phyloP scores from a whole-genome alignment of 1,284 basidiomycete species.

The Fomitiporia mediterranea region DNA sequence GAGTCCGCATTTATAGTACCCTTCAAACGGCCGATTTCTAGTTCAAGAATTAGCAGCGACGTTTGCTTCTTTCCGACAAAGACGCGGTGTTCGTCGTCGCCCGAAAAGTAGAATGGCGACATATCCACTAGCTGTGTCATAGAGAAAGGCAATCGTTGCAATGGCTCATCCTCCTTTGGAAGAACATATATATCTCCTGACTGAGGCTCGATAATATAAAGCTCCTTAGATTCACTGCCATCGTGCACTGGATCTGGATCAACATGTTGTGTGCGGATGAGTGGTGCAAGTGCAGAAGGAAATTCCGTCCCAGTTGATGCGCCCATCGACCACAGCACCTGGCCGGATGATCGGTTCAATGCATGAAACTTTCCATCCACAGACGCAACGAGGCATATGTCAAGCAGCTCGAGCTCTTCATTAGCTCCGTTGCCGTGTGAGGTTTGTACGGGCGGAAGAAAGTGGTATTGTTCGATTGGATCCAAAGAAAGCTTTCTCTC shows the following conservation, averaged over 20 bases:
- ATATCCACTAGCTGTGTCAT: constrained; percentile 85
- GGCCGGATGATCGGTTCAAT: constrained; percentile 75
- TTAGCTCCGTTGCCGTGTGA: constrained; percentile 20
- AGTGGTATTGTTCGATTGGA: constrained; percentile 16
- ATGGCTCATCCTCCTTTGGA: constrained; percentile 54
- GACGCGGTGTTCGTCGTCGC: constrained; percentile 59
- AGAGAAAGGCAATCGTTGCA: constrained; percentile 80
- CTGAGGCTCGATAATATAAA: constrained; percentile 89
- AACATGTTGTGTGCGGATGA: constrained; percentile 64
- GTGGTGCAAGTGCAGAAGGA: constrained; percentile 57
- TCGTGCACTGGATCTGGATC: constrained; percentile 52
- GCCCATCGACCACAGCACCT: constrained; percentile 77
- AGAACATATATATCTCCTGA: constrained; percentile 86
- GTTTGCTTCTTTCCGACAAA: constrained; percentile 88
- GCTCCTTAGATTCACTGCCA: constrained; percentile 57
- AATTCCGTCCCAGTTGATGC: constrained; percentile 41
- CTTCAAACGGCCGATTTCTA: constrained; percentile 79
- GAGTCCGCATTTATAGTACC: constrained; percentile 58
- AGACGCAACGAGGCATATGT: constrained; percentile 79
- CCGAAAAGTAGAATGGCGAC: constrained; percentile 77
- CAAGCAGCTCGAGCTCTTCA: constrained; percentile 57
- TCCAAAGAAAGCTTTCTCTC: constrained; percentile 10
- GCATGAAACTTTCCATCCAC: constrained; percentile 91
- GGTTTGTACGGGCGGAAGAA: constrained; percentile 22
- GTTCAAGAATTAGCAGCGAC: constrained; percentile 71